A percentile compares a stretch with the other conserved stretches of the same genome.
These are phyloP conservation scores for Xylaria cubensis DNA, from an alignment of 495 filamentous ascomycete species.

Conservation along the genomic window DNA sequence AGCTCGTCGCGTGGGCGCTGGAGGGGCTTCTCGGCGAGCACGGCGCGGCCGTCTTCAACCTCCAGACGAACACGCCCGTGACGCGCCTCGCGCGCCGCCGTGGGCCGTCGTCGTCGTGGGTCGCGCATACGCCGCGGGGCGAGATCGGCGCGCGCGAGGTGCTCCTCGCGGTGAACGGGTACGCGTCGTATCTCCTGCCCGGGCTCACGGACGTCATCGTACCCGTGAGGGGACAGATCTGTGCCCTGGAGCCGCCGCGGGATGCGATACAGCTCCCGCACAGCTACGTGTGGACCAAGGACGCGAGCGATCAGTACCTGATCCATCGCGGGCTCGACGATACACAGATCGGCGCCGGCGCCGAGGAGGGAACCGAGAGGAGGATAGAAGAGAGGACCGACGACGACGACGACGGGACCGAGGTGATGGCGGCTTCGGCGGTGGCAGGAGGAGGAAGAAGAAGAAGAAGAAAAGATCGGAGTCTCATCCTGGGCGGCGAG, in stretches of 20 bases:
- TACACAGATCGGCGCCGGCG: conserved; percentile 72
- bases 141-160: conserved; percentile 63
- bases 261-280: conserved; percentile 29
- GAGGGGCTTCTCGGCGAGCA: conserved; percentile 55
- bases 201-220: conserved; percentile 73
- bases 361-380: conserved; percentile 33
- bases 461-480: conserved; percentile 34
- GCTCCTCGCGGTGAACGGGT: conserved; percentile 80
- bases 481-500: conserved; percentile 25
- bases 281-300: conserved; percentile 41
- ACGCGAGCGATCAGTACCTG: conserved; percentile 71
- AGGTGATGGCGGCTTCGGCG: no score
- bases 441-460: no score
- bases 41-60: conserved; percentile 56
- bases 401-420: no score
- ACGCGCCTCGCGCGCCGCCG: conserved; percentile 48
- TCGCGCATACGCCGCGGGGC: conserved; percentile 63
- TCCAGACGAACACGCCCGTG: conserved; percentile 78
- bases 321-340: conserved; percentile 64
- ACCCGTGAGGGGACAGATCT: conserved; percentile 77
- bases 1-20: conserved; percentile 71
- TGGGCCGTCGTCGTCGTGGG: conserved; percentile 23
- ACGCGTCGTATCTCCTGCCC: conserved; percentile 76
- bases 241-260: conserved; percentile 64
- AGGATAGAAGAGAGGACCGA: no score